phyloP scores from a whole-genome alignment of 306 rosid species.

The Dicorynia guianensis region DNA sequence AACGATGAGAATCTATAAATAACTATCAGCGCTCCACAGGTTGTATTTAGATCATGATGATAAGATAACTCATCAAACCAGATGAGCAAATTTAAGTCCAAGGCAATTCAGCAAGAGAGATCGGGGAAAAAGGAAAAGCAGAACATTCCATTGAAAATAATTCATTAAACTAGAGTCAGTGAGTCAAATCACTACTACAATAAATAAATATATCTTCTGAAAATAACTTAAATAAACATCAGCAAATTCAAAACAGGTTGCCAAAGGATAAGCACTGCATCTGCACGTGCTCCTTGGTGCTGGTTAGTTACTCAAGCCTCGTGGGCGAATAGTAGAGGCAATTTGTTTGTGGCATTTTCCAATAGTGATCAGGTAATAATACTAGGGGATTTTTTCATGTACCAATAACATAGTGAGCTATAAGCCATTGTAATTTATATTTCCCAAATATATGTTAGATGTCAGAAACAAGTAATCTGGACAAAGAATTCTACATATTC shows the following conservation, averaged over 20 bases:
- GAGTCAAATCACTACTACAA: background rate
- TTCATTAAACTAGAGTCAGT: no score
- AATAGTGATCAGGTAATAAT: constrained; percentile 1
- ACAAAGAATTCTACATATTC: no score
- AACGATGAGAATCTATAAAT: background rate
- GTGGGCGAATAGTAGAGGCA: background rate
- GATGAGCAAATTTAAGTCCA: background rate
- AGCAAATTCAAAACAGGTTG: background rate
- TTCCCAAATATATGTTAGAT: background rate
- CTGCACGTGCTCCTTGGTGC: background rate
- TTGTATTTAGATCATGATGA: background rate
- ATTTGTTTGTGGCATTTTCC: background rate
- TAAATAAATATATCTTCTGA: background rate
- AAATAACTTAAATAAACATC: background rate
- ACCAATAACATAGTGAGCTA: background rate
- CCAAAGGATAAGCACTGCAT: constrained; percentile 10
- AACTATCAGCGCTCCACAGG: background rate
- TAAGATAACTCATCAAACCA: constrained; percentile 5
- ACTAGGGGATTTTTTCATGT: no score
- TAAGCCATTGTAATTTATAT: constrained; percentile 1
- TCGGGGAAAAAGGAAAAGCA: constrained; percentile 2
- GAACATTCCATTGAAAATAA: background rate
- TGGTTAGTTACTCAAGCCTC: constrained; percentile 4
- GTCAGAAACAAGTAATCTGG: background rate
- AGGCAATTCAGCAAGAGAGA: background rate